These are phyloP conservation scores for Fusarium albidum DNA, from an alignment of 2,329 filamentous ascomycete genomes.

Conservation along the genomic window DNA sequence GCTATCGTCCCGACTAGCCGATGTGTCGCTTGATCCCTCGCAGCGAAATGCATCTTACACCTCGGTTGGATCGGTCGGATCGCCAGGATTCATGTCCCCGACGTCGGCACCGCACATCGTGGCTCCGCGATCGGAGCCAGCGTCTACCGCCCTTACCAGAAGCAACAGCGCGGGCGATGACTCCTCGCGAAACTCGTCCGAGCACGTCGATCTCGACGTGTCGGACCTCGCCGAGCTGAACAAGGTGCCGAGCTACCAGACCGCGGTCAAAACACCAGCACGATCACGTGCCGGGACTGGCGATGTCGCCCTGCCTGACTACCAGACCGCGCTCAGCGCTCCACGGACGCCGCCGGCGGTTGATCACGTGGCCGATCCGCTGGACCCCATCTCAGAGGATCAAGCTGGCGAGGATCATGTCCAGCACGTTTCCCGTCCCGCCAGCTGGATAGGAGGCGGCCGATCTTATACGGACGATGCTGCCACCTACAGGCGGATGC, in stretches of 20 bases:
- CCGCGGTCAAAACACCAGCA: slow-evolving; percentile 73
- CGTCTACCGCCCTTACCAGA: slow-evolving; percentile 59
- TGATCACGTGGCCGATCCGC: slow-evolving; percentile 40
- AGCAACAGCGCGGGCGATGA: slow-evolving; percentile 61
- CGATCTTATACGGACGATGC: slow-evolving; percentile 39
- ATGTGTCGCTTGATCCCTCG: slow-evolving; percentile 64
- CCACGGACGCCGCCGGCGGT: slow-evolving; percentile 57
- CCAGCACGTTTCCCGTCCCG: slow-evolving; percentile 36
- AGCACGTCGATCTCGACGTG: slow-evolving; percentile 65
- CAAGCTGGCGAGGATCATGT: slow-evolving; percentile 37
- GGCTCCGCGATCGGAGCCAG: slow-evolving; percentile 51
- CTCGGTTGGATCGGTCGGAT: slow-evolving; percentile 53
- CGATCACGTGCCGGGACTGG: slow-evolving; percentile 59
- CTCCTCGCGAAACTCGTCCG: slow-evolving; percentile 63
- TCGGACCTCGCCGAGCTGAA: slow-evolving; percentile 70
- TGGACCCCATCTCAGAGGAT: slow-evolving; percentile 46
- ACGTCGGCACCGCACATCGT: slow-evolving; percentile 47
- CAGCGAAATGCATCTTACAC: slow-evolving; percentile 56
- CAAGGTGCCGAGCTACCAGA: slow-evolving; percentile 80
- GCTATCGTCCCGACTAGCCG: slow-evolving; percentile 73
- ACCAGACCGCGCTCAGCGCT: slow-evolving; percentile 66
- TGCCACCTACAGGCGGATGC: slow-evolving; percentile 32
- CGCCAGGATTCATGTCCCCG: slow-evolving; percentile 56
- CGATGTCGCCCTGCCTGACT: slow-evolving; percentile 68
- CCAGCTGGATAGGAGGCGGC: slow-evolving; percentile 33